Base-by-base conservation (phyloP, 345 rosid species). In the Brassica juncea region DNA sequence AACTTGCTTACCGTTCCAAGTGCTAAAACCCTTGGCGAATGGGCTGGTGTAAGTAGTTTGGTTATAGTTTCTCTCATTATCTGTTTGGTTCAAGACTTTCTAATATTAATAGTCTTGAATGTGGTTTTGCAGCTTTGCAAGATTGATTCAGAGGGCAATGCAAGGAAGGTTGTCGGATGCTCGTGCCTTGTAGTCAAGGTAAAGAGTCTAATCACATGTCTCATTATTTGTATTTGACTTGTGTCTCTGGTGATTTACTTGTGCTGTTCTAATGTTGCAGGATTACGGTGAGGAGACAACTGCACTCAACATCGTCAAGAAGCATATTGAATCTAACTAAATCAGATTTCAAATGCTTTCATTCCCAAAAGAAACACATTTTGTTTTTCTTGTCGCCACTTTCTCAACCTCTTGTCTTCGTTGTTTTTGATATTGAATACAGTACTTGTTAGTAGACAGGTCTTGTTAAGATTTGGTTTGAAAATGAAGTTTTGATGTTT, bases 161-260 rank as follows among this genome's bases (percentile, higher is more conserved):
- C 98, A 0, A 86, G 93, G 84, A 93, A 92, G 81, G 94, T 91
- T 0, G 97, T 91, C 8, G 94, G 96, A 11, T 93, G 97, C 86
- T 91, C 95, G 10, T 91, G 94, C n/a, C 84, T 88, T 8, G 95
- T 91, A 42, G 85, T 91, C 66, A 89, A 91, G 97, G 98, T 90
- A 80, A 23, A 16, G 4, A 5, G 49, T 21, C 25, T 55, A 16
- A 6, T 21, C 0, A 42, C 52, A 42, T 42, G 52, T 42, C 52
- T 42, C 49, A 42, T 42, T 10, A 42, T 11, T 11, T 42, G 52
- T 42, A 10, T 37, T 30, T 44, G 37, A 49, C 49, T 39, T 57
- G 54, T 78, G 23, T 35, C 9, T 66, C 4, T n/a, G 9, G 5
- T 30, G 19, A 32, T 66, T 71, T 5, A 72, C 21, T 5, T 1